These are phyloP conservation scores for Suhomyces wounanorum DNA, from an alignment of 1,139 yeast genomes.

Conservation along the genomic window DNA sequence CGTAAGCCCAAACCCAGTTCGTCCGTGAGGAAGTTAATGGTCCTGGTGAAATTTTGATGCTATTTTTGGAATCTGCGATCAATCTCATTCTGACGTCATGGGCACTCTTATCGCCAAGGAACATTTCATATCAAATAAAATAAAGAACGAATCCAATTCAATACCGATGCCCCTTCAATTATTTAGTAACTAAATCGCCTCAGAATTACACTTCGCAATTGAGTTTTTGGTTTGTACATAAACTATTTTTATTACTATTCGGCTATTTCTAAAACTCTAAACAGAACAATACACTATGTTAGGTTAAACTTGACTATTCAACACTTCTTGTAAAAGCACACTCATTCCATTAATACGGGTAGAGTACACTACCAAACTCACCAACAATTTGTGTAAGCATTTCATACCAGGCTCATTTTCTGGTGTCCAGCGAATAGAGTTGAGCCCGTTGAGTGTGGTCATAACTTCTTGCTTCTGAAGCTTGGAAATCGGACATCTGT, in stretches of 20 bases:
- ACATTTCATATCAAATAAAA: no score
- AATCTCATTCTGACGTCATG: no score
- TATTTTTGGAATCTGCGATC: no score
- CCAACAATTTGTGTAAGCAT: slow-evolving; percentile 25
- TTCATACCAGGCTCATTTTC: slow-evolving; percentile 10
- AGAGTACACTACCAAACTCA: slow-evolving; percentile 30
- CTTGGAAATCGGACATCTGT: slow-evolving; percentile 37
- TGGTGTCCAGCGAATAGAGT: slow-evolving; percentile 10
- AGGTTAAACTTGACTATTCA: neutral
- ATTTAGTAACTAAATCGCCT: no score
- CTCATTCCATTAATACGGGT: slow-evolving; percentile 23
- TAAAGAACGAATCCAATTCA: no score
- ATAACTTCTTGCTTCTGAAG: slow-evolving; percentile 38
- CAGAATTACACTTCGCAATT: neutral
- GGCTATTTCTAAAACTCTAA: neutral
- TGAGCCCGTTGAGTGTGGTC: slow-evolving; percentile 30
- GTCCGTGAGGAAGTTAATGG: no score
- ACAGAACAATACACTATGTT: neutral
- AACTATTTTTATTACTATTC: neutral
- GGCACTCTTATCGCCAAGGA: no score
- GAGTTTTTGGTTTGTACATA: neutral
- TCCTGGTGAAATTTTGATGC: no score
- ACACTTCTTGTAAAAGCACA: slow-evolving; percentile 10
- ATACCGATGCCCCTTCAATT: no score
- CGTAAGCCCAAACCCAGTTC: no score